Evolutionary conservation across 495 filamentous ascomycete species (phyloP).

Genomic region (Astrothelium subdiscretum): DNA sequence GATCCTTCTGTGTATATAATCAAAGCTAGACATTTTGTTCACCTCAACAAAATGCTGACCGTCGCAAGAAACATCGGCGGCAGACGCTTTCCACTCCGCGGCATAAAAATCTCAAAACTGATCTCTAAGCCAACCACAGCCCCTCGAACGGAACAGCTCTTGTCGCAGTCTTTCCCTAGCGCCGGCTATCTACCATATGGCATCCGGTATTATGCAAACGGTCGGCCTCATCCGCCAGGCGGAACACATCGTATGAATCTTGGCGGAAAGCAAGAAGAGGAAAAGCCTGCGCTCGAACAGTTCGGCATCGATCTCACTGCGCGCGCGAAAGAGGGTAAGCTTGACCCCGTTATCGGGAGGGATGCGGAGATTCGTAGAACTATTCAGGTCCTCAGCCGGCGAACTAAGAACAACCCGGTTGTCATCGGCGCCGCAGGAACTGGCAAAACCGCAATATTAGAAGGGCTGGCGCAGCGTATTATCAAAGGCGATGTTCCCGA

Average conservation of each 20-base stretch:
- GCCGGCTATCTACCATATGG: no score
- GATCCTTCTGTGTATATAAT: not conserved
- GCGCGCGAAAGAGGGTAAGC: constrained; percentile 72
- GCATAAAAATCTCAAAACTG: not conserved
- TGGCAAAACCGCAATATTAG: constrained; percentile 89
- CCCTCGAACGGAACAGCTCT: not conserved
- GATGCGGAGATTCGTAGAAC: constrained; percentile 86
- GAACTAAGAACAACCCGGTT: constrained; percentile 96
- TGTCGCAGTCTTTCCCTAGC: not conserved
- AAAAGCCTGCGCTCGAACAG: constrained; percentile 79
- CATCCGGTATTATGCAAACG: constrained; percentile 57
- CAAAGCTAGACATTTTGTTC: not conserved
- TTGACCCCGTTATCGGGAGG: constrained; percentile 91
- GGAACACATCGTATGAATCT: constrained; percentile 90
- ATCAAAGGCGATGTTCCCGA: constrained; percentile 89
- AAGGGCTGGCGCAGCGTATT: constrained; percentile 85
- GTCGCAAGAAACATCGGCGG: not conserved
- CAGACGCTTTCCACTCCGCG: not conserved
- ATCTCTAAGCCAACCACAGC: not conserved
- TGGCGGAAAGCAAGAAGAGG: constrained; percentile 50
- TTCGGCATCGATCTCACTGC: constrained; percentile 87
- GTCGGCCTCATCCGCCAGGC: constrained; percentile 73
- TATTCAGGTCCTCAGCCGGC: constrained; percentile 81
- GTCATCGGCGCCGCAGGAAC: constrained; percentile 87
- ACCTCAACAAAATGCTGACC: not conserved